Conservation (phyloP, 176 grass and related monocot genomes). For the Pharus latifolius region DNA sequence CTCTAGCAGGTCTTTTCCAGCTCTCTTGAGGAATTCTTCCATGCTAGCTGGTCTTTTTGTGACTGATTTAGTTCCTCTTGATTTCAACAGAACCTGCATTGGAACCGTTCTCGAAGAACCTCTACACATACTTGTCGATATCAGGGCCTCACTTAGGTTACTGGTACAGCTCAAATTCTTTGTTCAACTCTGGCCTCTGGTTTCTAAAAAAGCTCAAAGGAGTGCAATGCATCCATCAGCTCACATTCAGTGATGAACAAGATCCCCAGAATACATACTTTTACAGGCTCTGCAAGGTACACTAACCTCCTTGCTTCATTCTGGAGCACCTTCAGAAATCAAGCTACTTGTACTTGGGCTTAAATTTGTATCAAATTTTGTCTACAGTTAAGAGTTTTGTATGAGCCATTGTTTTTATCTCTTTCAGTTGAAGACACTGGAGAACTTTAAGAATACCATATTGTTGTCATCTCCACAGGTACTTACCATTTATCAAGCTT, state of each 20-base stretch:
- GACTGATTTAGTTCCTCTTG: not conserved
- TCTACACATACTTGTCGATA: conserved; percentile 82
- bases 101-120: conserved; percentile 66
- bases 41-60: not conserved
- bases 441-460: conserved; percentile 87
- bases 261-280: conserved; percentile 78
- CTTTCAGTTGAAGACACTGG: conserved; percentile 72
- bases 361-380: not conserved
- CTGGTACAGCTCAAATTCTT: conserved; percentile 80
- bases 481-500: not conserved
- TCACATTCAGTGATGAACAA: conserved; percentile 76
- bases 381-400: not conserved
- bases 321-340: not conserved
- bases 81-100: conserved; percentile 48
- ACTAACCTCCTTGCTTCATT: not conserved
- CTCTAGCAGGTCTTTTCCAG: conserved; percentile 51
- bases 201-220: conserved; percentile 79
- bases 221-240: conserved; percentile 81
- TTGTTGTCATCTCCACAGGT: conserved; percentile 90
- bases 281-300: conserved; percentile 82
- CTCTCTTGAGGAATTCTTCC: not conserved
- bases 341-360: not conserved
- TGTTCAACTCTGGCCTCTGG: conserved; percentile 97
- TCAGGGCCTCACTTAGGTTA: conserved; percentile 93
- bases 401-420: conserved; percentile 7